Base-by-base conservation (phyloP, 164 flowering plant genomes). In the Nymphaea colorata region DNA sequence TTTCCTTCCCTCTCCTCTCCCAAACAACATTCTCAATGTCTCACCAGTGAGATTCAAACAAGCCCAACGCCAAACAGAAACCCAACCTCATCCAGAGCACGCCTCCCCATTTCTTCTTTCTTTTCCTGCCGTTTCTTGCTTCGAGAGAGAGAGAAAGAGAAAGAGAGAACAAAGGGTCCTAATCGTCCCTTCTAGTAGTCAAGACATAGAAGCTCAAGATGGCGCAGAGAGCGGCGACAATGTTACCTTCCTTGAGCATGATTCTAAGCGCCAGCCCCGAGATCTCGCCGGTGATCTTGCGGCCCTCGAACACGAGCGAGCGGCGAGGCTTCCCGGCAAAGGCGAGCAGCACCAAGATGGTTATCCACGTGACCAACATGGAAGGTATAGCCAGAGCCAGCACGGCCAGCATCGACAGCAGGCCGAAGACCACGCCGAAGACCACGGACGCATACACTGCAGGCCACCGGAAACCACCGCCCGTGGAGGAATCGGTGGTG, bases 291-390 rank as follows among this genome's bases (percentile, higher is more conserved):
- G 87, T 85, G 64, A 90, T 88, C 75, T 79, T 81, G 73, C 83
- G 74, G 14, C 94, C 89, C 25, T 82, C 84, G 3, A 64, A 69
- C 6, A 76, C 92, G 43, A 90, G 77, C 17, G 84, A 80, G 8
- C 75, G 74, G 42, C 86, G 84, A 0, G 87, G 84, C 51, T 84
- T 87, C 16, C 96, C 93, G 5, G 86, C 80, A 36, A 87, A 83
- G 17, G 92, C 75, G 6, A 90, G 78, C 60, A 87, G 83, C 68
- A 88, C 92, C 66, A 90, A 65, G 69, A 90, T 83, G 5, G 92
- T 88, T 74, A 87, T 85, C 90, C 94, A 88, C 4, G 89, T 73
- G 51, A 90, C 76, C 65, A 88, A 70, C 17, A 90, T 84, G 60
- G 92, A 87, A 12, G 89, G 79, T n/a, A 84, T 80, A 41, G 82